These are phyloP conservation scores for Phoma sp. DNA, from an alignment of 2,329 filamentous ascomycete species.

Conservation along the genomic window DNA sequence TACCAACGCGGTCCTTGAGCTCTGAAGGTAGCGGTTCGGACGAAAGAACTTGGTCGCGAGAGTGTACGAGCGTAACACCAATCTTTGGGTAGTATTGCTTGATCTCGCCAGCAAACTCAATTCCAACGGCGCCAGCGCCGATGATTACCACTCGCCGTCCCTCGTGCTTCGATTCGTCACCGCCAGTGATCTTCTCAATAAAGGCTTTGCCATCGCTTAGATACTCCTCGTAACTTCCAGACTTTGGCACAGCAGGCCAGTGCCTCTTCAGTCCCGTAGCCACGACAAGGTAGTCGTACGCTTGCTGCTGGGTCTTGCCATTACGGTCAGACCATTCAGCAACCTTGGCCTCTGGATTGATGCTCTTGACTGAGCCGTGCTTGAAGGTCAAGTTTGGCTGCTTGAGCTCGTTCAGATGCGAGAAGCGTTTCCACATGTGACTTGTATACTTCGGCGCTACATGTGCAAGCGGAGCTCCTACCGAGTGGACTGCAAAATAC, in stretches of 20 bases:
- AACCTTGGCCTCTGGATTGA: slow-evolving; percentile 67
- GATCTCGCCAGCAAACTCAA: slow-evolving; percentile 82
- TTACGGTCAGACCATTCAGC: slow-evolving; percentile 63
- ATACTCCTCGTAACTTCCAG: slow-evolving; percentile 67
- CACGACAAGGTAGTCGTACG: slow-evolving; percentile 79
- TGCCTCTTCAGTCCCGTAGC: slow-evolving; percentile 73
- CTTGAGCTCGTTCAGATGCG: slow-evolving; percentile 71
- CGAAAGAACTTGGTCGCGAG: slow-evolving; percentile 72
- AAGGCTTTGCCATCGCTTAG: slow-evolving; percentile 68
- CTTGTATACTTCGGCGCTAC: slow-evolving; percentile 68
- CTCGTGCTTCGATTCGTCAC: slow-evolving; percentile 32
- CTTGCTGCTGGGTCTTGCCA: slow-evolving; percentile 53
- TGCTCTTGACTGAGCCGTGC: slow-evolving; percentile 68
- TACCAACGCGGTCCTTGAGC: slow-evolving; percentile 68
- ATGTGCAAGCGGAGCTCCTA: slow-evolving; percentile 77
- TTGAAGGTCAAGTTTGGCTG: slow-evolving; percentile 68
- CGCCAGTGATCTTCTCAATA: slow-evolving; percentile 56
- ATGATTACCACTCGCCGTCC: slow-evolving; percentile 69
- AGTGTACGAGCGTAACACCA: slow-evolving; percentile 78
- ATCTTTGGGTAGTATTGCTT: slow-evolving; percentile 71
- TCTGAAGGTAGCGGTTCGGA: slow-evolving; percentile 75
- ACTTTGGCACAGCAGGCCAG: slow-evolving; percentile 77
- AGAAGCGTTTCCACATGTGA: slow-evolving; percentile 74
- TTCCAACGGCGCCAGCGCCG: slow-evolving; percentile 80
- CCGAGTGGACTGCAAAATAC: slow-evolving; percentile 69